A percentile compares a stretch with the other conserved stretches of the same genome.
phyloP scores from a whole-genome alignment of 1,284 basidiomycete genomes.

The Puccinia triticina region DNA sequence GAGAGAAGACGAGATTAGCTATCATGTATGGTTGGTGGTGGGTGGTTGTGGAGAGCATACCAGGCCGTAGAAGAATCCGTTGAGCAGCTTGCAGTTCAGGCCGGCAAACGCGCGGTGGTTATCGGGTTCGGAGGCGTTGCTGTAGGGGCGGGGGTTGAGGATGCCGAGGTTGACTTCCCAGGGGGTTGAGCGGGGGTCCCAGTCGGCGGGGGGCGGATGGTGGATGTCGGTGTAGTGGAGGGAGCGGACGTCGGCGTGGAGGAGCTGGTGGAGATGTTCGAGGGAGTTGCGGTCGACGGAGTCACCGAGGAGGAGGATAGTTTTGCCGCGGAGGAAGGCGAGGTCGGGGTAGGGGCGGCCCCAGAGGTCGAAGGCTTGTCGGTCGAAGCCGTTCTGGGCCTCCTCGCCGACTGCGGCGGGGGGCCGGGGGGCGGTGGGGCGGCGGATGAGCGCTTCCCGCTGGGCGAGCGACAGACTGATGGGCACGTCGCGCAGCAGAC shows the following conservation, averaged over 20 bases:
- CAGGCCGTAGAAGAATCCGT: slow-evolving; percentile 57
- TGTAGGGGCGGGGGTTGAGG: slow-evolving; percentile 21
- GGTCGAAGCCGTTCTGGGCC: neutral
- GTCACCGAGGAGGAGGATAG: slow-evolving; percentile 57
- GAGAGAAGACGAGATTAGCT: too few relatives aligned
- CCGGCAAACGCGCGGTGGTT: slow-evolving; percentile 54
- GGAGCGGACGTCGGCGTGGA: slow-evolving; percentile 6
- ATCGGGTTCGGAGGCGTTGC: neutral
- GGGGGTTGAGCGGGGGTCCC: slow-evolving; percentile 27
- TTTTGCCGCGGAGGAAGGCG: slow-evolving; percentile 55
- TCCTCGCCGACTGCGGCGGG: neutral
- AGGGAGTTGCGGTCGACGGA: slow-evolving; percentile 57
- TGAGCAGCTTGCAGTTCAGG: slow-evolving; percentile 54
- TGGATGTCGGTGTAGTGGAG: slow-evolving; percentile 32
- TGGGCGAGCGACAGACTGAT: neutral
- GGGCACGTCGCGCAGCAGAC: slow-evolving; percentile 49
- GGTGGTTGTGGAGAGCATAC: slow-evolving; percentile 38
- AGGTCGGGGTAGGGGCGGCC: slow-evolving; percentile 50
- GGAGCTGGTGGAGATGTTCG: slow-evolving; percentile 55
- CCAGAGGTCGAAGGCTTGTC: neutral
- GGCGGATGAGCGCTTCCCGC: neutral
- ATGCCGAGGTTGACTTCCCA: slow-evolving; percentile 48
- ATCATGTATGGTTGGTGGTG: too few relatives aligned
- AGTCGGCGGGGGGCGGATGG: neutral
- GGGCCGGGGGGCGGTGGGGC: neutral